Evolutionary conservation across 192 early-diverging fungal genomes (phyloP).

Genomic region (Backusella parvicylindrica): DNA sequence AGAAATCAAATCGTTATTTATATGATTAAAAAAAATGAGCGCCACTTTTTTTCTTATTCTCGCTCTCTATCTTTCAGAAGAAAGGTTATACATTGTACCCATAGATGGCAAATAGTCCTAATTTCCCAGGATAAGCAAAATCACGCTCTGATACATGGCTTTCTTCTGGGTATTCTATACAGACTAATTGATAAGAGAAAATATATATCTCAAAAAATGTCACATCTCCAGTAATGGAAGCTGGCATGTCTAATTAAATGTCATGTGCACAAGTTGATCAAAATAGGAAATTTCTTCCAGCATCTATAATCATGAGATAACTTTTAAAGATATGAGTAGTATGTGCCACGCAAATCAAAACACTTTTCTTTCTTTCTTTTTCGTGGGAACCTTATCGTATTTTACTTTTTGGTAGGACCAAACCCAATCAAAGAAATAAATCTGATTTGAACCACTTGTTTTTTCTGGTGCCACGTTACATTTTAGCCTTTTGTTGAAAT

Average conservation of each 20-base stretch:
- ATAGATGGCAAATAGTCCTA: background rate
- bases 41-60: background rate
- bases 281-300: background rate
- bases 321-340: background rate
- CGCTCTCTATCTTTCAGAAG: background rate
- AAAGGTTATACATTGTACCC: background rate
- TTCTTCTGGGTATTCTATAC: background rate
- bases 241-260: background rate
- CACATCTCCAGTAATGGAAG: background rate
- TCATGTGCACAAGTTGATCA: background rate
- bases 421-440: slow-evolving; percentile 3
- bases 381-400: slow-evolving; percentile 3
- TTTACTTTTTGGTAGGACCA: background rate
- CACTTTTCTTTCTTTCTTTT: background rate
- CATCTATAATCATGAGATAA: background rate
- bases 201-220: background rate
- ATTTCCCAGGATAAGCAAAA: background rate
- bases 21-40: background rate
- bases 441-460: background rate
- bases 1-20: background rate
- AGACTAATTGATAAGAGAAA: background rate
- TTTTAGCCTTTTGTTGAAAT: background rate
- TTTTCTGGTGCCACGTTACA: background rate
- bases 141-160: background rate
- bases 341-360: background rate